phyloP scores from a whole-genome alignment of 1,139 yeast genomes.

The Blastobotrys apis region DNA sequence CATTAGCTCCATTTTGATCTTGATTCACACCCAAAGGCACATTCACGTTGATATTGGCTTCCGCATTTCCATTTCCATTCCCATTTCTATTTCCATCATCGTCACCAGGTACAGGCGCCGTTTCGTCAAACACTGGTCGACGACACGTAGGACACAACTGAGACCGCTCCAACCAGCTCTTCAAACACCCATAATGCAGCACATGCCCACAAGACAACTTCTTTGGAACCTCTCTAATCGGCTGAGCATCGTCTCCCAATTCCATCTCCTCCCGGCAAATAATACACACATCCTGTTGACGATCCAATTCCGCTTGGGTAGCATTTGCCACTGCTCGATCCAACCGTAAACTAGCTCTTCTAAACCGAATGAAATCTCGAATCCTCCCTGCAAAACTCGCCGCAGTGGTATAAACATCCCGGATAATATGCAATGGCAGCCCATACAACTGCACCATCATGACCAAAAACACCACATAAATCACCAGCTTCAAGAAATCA shows the following conservation, averaged over 20 bases:
- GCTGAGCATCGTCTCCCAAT: conserved; percentile 31
- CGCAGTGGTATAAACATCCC: conserved; percentile 59
- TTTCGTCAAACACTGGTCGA: conserved; percentile 48
- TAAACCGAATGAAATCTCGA: conserved; percentile 49
- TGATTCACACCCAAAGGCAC: background rate
- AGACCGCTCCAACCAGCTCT: conserved; percentile 90
- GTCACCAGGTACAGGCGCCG: conserved; percentile 10
- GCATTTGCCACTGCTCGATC: conserved; percentile 54
- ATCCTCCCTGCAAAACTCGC: conserved; percentile 48
- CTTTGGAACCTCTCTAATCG: conserved; percentile 58
- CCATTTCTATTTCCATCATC: too few relatives aligned
- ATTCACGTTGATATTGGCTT: background rate
- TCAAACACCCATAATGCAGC: conserved; percentile 83
- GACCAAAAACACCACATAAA: conserved; percentile 52
- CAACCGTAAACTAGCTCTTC: conserved; percentile 61
- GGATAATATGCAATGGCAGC: conserved; percentile 62
- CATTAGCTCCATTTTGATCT: background rate
- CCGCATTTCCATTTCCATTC: too few relatives aligned
- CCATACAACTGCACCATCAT: conserved; percentile 46
- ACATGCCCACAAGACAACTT: conserved; percentile 81
- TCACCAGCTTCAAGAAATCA: conserved; percentile 36
- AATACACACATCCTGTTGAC: conserved; percentile 61
- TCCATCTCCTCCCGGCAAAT: conserved; percentile 84
- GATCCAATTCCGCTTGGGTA: conserved; percentile 59
- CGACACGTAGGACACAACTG: conserved; percentile 92